Percentiles rank a stretch among this genome's conserved stretches.
Evolutionary conservation across 176 grass and related monocot genomes (phyloP).

Genomic region (Carex myosuroides): DNA sequence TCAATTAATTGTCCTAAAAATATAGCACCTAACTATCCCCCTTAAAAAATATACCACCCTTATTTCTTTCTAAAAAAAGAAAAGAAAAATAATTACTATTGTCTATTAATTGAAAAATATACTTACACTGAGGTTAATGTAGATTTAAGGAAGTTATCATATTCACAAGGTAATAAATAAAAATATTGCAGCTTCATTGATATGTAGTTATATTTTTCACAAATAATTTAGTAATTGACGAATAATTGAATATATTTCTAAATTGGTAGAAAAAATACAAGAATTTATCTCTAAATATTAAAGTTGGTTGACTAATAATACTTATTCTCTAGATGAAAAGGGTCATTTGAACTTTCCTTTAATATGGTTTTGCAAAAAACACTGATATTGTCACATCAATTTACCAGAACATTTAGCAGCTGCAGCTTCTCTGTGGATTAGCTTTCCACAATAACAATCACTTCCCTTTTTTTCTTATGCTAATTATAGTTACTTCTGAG

Average conservation of each 20-base stretch:
- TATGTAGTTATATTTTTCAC: background rate
- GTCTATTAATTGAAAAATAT: too few relatives aligned
- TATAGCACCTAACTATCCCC: background rate
- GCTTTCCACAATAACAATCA: background rate
- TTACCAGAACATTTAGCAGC: background rate
- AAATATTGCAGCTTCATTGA: background rate
- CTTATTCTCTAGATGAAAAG: too few relatives aligned
- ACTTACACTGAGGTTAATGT: too few relatives aligned
- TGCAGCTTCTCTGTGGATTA: background rate
- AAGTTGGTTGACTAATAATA: background rate
- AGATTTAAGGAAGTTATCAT: too few relatives aligned
- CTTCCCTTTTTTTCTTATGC: background rate
- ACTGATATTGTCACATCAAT: background rate
- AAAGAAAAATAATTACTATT: too few relatives aligned
- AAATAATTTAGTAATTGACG: background rate
- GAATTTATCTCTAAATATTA: background rate
- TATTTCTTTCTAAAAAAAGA: too few relatives aligned
- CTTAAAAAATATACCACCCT: too few relatives aligned
- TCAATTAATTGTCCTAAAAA: background rate
- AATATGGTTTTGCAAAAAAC: background rate
- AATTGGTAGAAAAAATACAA: too few relatives aligned
- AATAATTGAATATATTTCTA: too few relatives aligned
- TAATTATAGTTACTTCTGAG: background rate
- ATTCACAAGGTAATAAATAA: too few relatives aligned
- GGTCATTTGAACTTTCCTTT: background rate